Conservation (phyloP, 805 yeast genomes). For the Torulaspora delbrueckii region DNA sequence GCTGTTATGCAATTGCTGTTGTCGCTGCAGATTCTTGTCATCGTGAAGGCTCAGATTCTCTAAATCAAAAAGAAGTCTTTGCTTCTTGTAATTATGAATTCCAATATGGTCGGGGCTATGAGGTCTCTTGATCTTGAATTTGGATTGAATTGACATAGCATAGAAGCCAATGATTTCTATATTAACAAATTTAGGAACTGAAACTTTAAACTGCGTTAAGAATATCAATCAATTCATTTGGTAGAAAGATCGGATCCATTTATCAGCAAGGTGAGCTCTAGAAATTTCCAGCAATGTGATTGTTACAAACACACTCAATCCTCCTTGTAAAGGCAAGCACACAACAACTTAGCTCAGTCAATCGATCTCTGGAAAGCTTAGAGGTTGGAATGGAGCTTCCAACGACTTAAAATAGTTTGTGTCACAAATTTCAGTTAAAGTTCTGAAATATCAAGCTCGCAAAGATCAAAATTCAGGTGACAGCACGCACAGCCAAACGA, state of each 20-base stretch:
- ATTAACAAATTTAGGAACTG: not conserved
- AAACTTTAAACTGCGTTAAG: not conserved
- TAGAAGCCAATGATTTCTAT: not conserved
- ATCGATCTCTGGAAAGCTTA: not conserved
- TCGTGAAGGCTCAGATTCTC: conserved; percentile 22
- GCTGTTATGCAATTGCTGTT: not conserved
- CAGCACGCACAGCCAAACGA: conserved; percentile 8
- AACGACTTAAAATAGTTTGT: not conserved
- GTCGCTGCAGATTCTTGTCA: conserved; percentile 5
- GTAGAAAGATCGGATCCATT: not conserved
- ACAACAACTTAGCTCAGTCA: not conserved
- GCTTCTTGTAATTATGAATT: conserved; percentile 33
- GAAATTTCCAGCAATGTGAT: not conserved
- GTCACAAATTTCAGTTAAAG: not conserved
- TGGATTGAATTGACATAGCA: conserved; percentile 7
- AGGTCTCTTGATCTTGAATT: conserved; percentile 26
- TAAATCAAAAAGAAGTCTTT: conserved; percentile 32
- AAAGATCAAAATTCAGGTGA: not conserved
- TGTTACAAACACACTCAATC: not conserved
- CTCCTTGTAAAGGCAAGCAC: not conserved
- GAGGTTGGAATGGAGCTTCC: not conserved
- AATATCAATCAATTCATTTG: not conserved
- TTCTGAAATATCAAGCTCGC: not conserved
- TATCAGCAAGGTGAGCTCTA: not conserved
- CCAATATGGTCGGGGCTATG: conserved; percentile 28